phyloP scores from a whole-genome alignment of 2,329 filamentous ascomycete genomes.

The Fusarium gaditjirri region DNA sequence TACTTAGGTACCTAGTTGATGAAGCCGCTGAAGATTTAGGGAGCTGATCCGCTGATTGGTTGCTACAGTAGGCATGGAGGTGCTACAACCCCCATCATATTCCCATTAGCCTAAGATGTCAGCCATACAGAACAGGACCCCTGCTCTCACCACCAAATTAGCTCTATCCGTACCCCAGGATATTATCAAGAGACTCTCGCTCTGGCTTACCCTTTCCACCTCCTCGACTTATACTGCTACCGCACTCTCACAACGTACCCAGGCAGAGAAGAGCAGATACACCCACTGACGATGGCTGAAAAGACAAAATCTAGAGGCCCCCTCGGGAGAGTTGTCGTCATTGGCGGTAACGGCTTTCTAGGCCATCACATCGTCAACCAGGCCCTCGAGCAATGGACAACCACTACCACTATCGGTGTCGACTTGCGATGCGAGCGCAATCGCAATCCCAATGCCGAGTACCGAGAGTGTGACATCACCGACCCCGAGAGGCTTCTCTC shows the following conservation, averaged over 20 bases:
- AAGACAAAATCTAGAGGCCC: constrained; percentile 47
- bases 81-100: constrained; percentile 17
- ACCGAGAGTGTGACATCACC: constrained; percentile 83
- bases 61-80: constrained; percentile 9
- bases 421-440: constrained; percentile 79
- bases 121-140: constrained; percentile 30
- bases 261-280: neutral
- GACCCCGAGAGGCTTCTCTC: constrained; percentile 68
- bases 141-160: constrained; percentile 25
- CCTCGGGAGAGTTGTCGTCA: constrained; percentile 78
- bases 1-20: neutral
- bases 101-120: constrained; percentile 31
- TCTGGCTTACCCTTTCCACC: constrained; percentile 17
- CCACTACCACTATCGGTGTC: constrained; percentile 71
- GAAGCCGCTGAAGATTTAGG: constrained; percentile 26
- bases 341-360: constrained; percentile 86
- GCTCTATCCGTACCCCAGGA: constrained; percentile 7
- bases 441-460: constrained; percentile 67
- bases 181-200: constrained; percentile 15
- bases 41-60: constrained; percentile 7
- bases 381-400: constrained; percentile 65
- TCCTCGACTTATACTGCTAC: constrained; percentile 9
- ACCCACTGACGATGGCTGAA: constrained; percentile 9
- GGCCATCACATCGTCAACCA: constrained; percentile 84
- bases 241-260: neutral